phyloP scores from a whole-genome alignment of 148 eudicot species.

The Diospyros kaki region DNA sequence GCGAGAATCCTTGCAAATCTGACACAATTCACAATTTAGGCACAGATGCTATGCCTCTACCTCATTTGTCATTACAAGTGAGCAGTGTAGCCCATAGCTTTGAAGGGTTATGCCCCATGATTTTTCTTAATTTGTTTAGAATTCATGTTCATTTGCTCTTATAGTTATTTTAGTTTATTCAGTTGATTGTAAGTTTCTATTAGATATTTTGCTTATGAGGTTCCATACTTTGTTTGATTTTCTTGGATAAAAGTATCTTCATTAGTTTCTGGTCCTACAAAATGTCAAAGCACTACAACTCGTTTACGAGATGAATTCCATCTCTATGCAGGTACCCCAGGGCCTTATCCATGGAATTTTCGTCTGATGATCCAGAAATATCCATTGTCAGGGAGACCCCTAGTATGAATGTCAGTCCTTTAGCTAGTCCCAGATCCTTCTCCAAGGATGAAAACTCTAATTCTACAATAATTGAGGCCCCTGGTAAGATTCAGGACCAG shows the following conservation, averaged over 20 bases:
- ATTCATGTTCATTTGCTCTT: too few species aligned
- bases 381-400: constrained; percentile 55
- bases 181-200: neutral
- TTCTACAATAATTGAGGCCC: constrained; percentile 40
- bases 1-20: too few species aligned
- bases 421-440: constrained; percentile 35
- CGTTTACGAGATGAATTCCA: neutral
- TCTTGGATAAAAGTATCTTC: neutral
- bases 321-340: constrained; percentile 45
- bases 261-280: neutral
- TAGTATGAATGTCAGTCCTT: constrained; percentile 18
- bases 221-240: neutral
- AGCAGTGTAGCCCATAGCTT: too few species aligned
- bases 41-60: too few species aligned
- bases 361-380: constrained; percentile 33
- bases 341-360: constrained; percentile 15
- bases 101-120: too few species aligned
- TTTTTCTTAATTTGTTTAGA: too few species aligned
- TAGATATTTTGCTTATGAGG: neutral
- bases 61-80: too few species aligned
- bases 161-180: neutral
- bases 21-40: too few species aligned
- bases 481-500: constrained; percentile 27
- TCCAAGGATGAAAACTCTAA: constrained; percentile 38
- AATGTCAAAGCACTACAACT: neutral